Evolutionary conservation across 495 filamentous ascomycete species (phyloP), one percentile per base, ranked within the genome.

Genomic region (Penicillium odoratum): DNA sequence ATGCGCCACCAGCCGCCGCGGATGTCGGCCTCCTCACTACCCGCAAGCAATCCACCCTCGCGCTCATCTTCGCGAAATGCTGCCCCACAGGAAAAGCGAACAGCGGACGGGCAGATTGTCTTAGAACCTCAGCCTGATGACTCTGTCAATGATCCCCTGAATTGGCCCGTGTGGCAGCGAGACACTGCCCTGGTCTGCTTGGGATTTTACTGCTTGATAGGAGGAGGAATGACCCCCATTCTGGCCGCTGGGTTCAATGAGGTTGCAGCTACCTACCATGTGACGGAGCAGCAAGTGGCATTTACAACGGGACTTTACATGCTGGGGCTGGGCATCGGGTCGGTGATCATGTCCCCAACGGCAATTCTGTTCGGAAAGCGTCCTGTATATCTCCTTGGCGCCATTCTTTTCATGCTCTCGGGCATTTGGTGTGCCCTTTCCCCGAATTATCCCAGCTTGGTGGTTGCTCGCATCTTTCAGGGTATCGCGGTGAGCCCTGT

Each of bases 251-350:
- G 93, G 6, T 97, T 98, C 71, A 85, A 82, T 16, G 77, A 94
- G 43, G 90, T 98, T 28, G 88, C 93, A 16, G 55, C 74, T 0
- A 84, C 82, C 3, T 97, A 90, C 65, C 59, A 81, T 56, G 86
- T 97, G 13, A 79, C 83, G 5, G 85, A 89, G 13, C 80, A 91
- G 30, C 70, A 82, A 58, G 93, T 97, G 34, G 88, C 94, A 1
- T 84, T 94, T 44, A 97, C 94, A 1, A 97, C 94, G 1, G 94
- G 94, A 0, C 73, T 98, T 13, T 97, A 91, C 70, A 98, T 98
- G 94, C 78, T 96, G 83, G 94, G 94, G 3, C 77, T 97, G 25
- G 94, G 93, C 3, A 56, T 97, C 2, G 93, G 93, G 5, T 92
- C 85, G 18, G 83, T 96, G 11, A 64, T 97, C 46, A 85, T 88